Evolutionary conservation across 371 early-diverging fungal genomes (phyloP), one percentile per base, ranked within the genome.

Genomic region (Syncephalis fuscata): DNA sequence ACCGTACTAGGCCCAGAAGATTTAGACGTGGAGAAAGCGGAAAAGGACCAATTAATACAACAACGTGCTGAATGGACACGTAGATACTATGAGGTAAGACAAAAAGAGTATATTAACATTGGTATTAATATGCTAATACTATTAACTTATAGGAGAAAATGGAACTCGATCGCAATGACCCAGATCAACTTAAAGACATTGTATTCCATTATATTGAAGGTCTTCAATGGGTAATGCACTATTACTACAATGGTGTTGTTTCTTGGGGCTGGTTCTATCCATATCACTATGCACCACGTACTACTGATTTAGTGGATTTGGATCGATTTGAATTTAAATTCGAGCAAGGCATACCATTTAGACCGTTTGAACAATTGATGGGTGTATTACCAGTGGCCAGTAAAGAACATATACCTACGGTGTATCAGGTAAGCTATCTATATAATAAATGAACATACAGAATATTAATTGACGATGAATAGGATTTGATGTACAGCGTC

Each of bases 231-330:
- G 90, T 97, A 9, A 72, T 96, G 19, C 65, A 71, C 48, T 99
- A 99, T 62, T 99, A 99, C 61, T 93, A 91, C 63, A 66, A 76
- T 32, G 99, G 97, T 39, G 86, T 88, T 14, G 84, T 83, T 11
- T 88, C 90, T 1, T 99, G 99, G 99, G 85, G 81, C 14, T 99
- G 94, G 94, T 99, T 84, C 70, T 99, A 88, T 58, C 96, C 97
- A 2, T 91, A 85, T 65, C 95, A 99, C 60, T 99, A 97, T 65
- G 88, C 99, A 4, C 99, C 99, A 27, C 92, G 39, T 20, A 47
- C 48, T 41, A 38, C 51, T 61, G 80, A 80, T 57, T 45, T 80
- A 5, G 65, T 59, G 2, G 58, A 80, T 44, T 53, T 86, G 52
- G 59, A 50, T 2, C 62, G 71, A 16, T 78, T 76, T 62, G 57